Evolutionary conservation across 2,329 filamentous ascomycete genomes (phyloP), one percentile per base, ranked within the genome.

Genomic region (Fusarium luffae): DNA sequence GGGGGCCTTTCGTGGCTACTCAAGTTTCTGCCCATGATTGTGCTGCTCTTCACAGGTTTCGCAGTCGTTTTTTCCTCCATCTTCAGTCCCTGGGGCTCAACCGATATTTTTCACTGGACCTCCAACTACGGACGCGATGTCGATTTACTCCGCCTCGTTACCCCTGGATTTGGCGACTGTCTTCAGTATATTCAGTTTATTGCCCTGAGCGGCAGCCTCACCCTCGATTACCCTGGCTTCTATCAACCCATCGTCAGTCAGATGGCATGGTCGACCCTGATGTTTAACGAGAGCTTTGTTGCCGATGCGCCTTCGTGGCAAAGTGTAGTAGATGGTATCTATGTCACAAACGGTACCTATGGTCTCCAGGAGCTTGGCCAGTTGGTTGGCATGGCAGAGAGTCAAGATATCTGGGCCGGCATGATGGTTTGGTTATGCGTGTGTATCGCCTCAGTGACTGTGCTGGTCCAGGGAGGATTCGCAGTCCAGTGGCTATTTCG

Each of bases 111-210:
- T 78, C 90, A 93, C 71, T 99, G 95, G 94, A 94, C 93, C n/a
- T 97, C 93, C 76, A 99, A 99, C 78, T 98, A 97, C 78, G 96
- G 96, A 37, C 90, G 95, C 72, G 96, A 99, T 74, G 92, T 93
- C 66, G 96, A 99, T 81, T 84, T 98, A 70, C 85, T 99, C 56
- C 90, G 96, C 58, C 85, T 99, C 49, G 93, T 99, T 34, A 99
- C 96, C 0, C 96, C 96, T 7, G 96, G 96, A 1, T 98, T 99
- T 77, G 94, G 93, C 9, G 96, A 99, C 77, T 99, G 96, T 76
- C 85, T 99, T 58, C 94, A 98, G 80, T 98, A 99, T 78, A 92
- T 99, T 19, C 96, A 99, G 77, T 99, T 97, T 74, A 86, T 96
- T 57, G 90, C 93, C 23, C 82, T 99, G 62, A 96, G 94, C 0